Evolutionary conservation across 1,284 basidiomycete species (phyloP).

Genomic region (Irpex sp.): DNA sequence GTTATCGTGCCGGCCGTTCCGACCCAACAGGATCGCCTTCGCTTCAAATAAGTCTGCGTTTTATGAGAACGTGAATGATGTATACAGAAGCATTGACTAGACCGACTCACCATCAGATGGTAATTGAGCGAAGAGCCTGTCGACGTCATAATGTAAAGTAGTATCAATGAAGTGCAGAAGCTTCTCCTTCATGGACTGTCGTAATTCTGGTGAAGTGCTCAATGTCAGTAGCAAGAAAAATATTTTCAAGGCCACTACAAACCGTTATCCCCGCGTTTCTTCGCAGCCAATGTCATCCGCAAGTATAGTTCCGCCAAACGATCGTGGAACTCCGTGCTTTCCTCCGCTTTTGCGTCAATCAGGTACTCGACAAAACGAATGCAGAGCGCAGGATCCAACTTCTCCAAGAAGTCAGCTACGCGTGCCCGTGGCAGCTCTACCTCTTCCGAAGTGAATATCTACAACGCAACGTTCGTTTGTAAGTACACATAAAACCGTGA

Average conservation of each 20-base stretch:
- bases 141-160: conserved; percentile 73
- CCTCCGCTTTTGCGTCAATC: conserved; percentile 72
- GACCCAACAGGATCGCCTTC: conserved; percentile 86
- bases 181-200: conserved; percentile 55
- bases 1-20: conserved; percentile 87
- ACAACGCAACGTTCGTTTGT: neutral
- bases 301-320: conserved; percentile 86
- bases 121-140: conserved; percentile 75
- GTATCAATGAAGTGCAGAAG: conserved; percentile 76
- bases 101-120: conserved; percentile 63
- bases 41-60: conserved; percentile 73
- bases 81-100: neutral
- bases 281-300: conserved; percentile 53
- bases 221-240: conserved; percentile 6
- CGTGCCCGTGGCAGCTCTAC: conserved; percentile 78
- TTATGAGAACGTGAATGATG: neutral
- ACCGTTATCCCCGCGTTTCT: conserved; percentile 55
- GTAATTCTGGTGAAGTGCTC: conserved; percentile 31
- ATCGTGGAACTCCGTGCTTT: conserved; percentile 74
- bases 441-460: conserved; percentile 96
- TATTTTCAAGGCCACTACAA: conserved; percentile 3
- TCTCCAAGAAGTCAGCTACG: conserved; percentile 79
- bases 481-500: neutral
- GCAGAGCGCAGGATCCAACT: conserved; percentile 64
- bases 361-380: conserved; percentile 86